Conservation (phyloP, 2,329 filamentous ascomycete species). For the Exserohilum rostratum region DNA sequence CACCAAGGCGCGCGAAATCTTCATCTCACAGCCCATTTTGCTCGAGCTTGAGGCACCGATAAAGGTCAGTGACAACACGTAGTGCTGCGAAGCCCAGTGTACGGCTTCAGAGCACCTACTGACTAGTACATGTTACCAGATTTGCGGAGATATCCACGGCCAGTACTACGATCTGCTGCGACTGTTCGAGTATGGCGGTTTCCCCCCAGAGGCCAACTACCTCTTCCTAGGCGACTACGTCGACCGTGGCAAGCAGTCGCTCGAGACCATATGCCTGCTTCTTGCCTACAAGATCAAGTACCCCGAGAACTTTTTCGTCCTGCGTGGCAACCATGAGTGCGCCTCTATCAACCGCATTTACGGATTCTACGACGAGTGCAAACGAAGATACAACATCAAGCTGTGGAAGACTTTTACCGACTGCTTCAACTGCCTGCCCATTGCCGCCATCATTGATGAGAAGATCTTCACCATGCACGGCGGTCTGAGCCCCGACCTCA, state of each 20-base stretch:
- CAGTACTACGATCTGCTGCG: slow-evolving; percentile 98
- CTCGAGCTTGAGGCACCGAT: slow-evolving; percentile 98
- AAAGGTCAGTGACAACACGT: slow-evolving; percentile 70
- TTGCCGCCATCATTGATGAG: slow-evolving; percentile 98
- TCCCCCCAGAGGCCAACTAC: slow-evolving; percentile 97
- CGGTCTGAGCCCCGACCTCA: slow-evolving; percentile 92
- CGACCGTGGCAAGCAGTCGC: slow-evolving; percentile 91
- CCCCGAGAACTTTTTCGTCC: slow-evolving; percentile 94
- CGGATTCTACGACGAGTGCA: slow-evolving; percentile 98
- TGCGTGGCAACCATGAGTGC: slow-evolving; percentile 95
- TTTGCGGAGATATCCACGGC: slow-evolving; percentile 98
- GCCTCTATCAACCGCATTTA: slow-evolving; percentile 95
- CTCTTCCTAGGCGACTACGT: slow-evolving; percentile 96
- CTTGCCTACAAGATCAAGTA: slow-evolving; percentile 98
- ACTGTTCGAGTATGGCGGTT: slow-evolving; percentile 97
- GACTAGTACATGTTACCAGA: slow-evolving; percentile 61
- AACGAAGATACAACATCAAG: slow-evolving; percentile 93
- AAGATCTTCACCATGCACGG: slow-evolving; percentile 99
- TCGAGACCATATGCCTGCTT: slow-evolving; percentile 85
- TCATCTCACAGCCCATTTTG: slow-evolving; percentile 98
- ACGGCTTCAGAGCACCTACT: slow-evolving; percentile 13
- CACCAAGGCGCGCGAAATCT: slow-evolving; percentile 98
- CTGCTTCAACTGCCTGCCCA: slow-evolving; percentile 98
- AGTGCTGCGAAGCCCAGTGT: slow-evolving; percentile 6
- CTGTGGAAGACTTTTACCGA: slow-evolving; percentile 99